Base-by-base conservation (phyloP, 768 basidiomycete genomes). In the Pleurotus platypus region DNA sequence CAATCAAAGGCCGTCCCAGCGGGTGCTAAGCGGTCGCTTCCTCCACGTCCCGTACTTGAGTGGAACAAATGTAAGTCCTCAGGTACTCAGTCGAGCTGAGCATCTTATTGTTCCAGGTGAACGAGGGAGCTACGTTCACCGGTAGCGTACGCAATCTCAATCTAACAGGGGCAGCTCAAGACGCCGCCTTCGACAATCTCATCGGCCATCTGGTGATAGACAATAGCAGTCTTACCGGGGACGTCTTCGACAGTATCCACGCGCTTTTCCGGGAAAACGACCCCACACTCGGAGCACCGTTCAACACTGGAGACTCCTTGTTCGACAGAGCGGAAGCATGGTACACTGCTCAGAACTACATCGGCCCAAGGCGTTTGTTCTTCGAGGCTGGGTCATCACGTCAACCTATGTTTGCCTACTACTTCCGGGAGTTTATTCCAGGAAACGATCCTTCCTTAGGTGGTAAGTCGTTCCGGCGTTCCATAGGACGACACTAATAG, bases 301-400 rank as follows among this genome's bases (percentile, higher is more conserved):
- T 83, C 70, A 78, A 80, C 57, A 86, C 82, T 0, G 83, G 84
- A 0, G 82, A 86, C 64, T 78, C 78, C 6, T 69, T 86, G 5
- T 86, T 81, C 56, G 84, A 86, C 61, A 66, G 84, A 46, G 79
- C 74, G 0, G 78, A 68, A 46, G 72, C 83, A 0, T 86, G 80
- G 79, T 86, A 85, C 60, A 80, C 80, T 0, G 82, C 80, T 59
- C 69, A 74, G 53, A 84, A 84, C 80, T 86, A 75, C 64, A 68
- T 85, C 35, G 72, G 77, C 0, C 74, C 81, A 0, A 63, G 83
- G 27, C 69, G 83, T 40, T 68, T 78, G 42, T 80, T 84, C 54
- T 79, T 82, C 57, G 69, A 78, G 20, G 70, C 77, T 47, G 83
- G 76, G 0, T 74, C 83, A 2, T 58, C 71, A 0, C 59, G 72